Conservation (phyloP, 2,329 filamentous ascomycete species). For the Colletotrichum sublineola region DNA sequence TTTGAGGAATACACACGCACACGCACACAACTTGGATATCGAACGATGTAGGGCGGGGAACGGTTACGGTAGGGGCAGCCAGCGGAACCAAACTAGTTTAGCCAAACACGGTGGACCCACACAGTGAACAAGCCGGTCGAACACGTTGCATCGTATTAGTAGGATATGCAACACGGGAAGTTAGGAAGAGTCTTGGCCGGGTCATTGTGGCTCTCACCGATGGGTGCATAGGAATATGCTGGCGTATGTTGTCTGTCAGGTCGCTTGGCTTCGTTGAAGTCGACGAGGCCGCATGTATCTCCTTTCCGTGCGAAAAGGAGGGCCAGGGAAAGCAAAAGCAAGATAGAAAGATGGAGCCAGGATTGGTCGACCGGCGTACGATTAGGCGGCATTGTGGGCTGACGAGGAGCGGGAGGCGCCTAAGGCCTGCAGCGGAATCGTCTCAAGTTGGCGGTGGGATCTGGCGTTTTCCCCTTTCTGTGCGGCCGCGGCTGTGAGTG, state of each 20-base stretch:
- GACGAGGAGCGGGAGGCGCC: constrained; percentile 40
- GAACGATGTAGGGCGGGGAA: constrained; percentile 13
- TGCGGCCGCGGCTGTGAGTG: constrained; percentile 5
- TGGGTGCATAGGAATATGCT: background rate
- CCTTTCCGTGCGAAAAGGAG: background rate
- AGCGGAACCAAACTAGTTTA: background rate
- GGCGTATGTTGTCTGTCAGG: background rate
- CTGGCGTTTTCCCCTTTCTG: constrained; percentile 15
- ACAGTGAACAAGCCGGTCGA: background rate
- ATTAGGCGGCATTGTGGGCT: constrained; percentile 39
- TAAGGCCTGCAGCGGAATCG: constrained; percentile 32
- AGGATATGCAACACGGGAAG: background rate
- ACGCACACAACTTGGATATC: background rate
- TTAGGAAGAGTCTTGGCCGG: background rate
- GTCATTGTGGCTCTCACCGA: constrained; percentile 1
- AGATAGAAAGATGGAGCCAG: constrained; percentile 33
- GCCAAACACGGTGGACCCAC: background rate
- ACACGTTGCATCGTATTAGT: background rate
- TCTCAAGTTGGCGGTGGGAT: constrained; percentile 35
- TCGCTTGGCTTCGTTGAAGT: background rate
- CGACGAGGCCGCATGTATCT: background rate
- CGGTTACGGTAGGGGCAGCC: background rate
- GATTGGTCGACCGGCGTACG: constrained; percentile 34
- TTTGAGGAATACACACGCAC: background rate
- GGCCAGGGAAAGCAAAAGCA: background rate